Evolutionary conservation across 805 yeast species (phyloP).

Genomic region (Wickerhamiella slavikovae): DNA sequence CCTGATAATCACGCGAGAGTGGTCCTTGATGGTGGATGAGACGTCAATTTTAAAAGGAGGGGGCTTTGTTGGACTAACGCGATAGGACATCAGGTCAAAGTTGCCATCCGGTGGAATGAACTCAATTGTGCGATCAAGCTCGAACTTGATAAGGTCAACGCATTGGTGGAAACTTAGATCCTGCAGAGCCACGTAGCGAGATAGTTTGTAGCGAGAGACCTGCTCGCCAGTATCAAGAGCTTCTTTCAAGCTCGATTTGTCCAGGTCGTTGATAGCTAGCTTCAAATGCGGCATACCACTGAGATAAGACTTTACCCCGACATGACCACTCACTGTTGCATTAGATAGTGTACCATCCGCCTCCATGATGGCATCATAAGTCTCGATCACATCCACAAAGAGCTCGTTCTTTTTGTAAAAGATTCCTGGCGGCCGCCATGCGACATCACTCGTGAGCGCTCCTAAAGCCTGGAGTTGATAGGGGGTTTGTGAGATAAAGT

Average conservation of each 20-base stretch:
- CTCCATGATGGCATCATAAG: conserved; percentile 46
- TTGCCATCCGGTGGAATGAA: conserved; percentile 87
- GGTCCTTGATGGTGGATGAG: conserved; percentile 25
- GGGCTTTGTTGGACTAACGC: conserved; percentile 21
- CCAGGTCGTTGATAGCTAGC: conserved; percentile 41
- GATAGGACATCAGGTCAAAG: conserved; percentile 41
- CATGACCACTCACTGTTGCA: conserved; percentile 51
- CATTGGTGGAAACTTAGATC: conserved; percentile 78
- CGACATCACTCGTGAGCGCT: conserved; percentile 54
- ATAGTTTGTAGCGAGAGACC: conserved; percentile 11
- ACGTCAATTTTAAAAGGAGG: conserved; percentile 34
- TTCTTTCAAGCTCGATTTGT: conserved; percentile 4
- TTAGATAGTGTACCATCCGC: conserved; percentile 35
- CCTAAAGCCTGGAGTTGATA: conserved; percentile 23
- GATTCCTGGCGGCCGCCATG: conserved; percentile 89
- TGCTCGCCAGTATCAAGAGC: conserved; percentile 2
- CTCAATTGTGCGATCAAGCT: conserved; percentile 35
- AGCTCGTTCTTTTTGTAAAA: conserved; percentile 76
- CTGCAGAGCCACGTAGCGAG: conserved; percentile 23
- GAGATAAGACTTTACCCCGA: conserved; percentile 52
- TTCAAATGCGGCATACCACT: conserved; percentile 80
- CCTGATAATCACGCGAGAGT: conserved; percentile 22
- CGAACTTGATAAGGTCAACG: conserved; percentile 50
- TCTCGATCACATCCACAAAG: conserved; percentile 68
- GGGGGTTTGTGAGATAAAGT: conserved; percentile 46